A percentile compares a stretch with the other conserved stretches of the same genome.
phyloP scores from a whole-genome alignment of 2,329 filamentous ascomycete genomes.

The Bipolaris victoriae region DNA sequence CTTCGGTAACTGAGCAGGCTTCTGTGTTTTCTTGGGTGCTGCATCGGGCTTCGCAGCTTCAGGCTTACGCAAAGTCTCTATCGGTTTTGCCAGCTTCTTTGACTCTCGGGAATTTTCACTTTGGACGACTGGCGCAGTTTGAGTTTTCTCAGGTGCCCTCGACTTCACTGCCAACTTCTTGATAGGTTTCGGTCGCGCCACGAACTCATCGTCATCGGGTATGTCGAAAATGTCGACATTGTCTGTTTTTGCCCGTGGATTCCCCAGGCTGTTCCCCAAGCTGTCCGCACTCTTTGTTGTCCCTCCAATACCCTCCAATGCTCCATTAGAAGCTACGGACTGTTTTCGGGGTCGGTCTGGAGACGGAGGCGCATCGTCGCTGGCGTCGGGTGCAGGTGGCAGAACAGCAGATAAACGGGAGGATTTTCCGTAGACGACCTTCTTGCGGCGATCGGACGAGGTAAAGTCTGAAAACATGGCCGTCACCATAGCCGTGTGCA shows the following conservation, averaged over 20 bases:
- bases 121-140: constrained; percentile 17
- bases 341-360: constrained; percentile 43
- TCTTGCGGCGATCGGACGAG: constrained; percentile 45
- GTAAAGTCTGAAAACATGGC: constrained; percentile 39
- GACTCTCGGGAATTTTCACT: constrained; percentile 4
- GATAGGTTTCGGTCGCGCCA: constrained; percentile 13
- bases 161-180: constrained; percentile 26
- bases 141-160: constrained; percentile 14
- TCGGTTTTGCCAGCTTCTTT: constrained; percentile 8
- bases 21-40: constrained; percentile 13
- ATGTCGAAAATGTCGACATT: constrained; percentile 51
- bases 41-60: constrained; percentile 13
- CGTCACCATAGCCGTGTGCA: constrained; percentile 28
- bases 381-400: constrained; percentile 21
- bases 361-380: constrained; percentile 38
- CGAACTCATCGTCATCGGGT: constrained; percentile 46
- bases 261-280: not conserved
- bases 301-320: constrained; percentile 17
- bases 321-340: constrained; percentile 6
- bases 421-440: constrained; percentile 47
- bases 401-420: constrained; percentile 31
- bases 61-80: constrained; percentile 19
- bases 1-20: constrained; percentile 8
- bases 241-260: constrained; percentile 14
- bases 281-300: constrained; percentile 8